Conservation (phyloP, 768 basidiomycete species). For the Boletales sp. region DNA sequence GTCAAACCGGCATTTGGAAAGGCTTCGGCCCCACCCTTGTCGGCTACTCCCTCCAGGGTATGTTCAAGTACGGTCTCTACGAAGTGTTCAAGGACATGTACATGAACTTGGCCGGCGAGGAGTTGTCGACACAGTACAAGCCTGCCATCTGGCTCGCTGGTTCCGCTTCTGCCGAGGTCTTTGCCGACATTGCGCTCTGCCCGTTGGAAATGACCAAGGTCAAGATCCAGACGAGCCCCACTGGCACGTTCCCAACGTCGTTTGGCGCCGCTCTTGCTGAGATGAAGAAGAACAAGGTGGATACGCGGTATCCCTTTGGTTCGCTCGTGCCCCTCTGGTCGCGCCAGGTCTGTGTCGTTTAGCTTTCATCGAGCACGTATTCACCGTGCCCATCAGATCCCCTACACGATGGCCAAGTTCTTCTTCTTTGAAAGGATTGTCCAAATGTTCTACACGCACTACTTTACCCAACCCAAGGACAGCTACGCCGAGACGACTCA, state of each 20-base stretch:
- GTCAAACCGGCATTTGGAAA: slow-evolving; percentile 86
- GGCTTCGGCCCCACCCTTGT: slow-evolving; percentile 90
- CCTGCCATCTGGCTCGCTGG: slow-evolving; percentile 90
- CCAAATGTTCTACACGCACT: slow-evolving; percentile 82
- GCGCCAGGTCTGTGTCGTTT: slow-evolving; percentile 38
- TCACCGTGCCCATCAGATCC: slow-evolving; percentile 26
- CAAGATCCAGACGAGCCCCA: slow-evolving; percentile 79
- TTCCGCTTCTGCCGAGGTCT: slow-evolving; percentile 92
- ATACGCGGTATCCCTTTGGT: slow-evolving; percentile 83
- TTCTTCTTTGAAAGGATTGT: slow-evolving; percentile 92
- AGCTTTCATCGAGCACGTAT: not conserved
- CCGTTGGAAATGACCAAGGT: slow-evolving; percentile 93
- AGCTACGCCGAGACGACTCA: slow-evolving; percentile 78
- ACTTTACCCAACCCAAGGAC: slow-evolving; percentile 77
- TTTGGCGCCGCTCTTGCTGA: slow-evolving; percentile 69
- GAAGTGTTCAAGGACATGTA: slow-evolving; percentile 94
- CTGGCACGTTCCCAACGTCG: slow-evolving; percentile 72
- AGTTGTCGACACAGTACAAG: slow-evolving; percentile 75
- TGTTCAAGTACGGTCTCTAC: slow-evolving; percentile 99
- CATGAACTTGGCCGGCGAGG: slow-evolving; percentile 87
- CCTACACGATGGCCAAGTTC: slow-evolving; percentile 99
- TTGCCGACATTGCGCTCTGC: slow-evolving; percentile 95
- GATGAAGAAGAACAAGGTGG: slow-evolving; percentile 62
- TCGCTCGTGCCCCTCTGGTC: slow-evolving; percentile 86
- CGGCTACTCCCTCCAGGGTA: slow-evolving; percentile 93